Conservation (phyloP, 208 protist species). For the Trypanosoma conorhini region DNA sequence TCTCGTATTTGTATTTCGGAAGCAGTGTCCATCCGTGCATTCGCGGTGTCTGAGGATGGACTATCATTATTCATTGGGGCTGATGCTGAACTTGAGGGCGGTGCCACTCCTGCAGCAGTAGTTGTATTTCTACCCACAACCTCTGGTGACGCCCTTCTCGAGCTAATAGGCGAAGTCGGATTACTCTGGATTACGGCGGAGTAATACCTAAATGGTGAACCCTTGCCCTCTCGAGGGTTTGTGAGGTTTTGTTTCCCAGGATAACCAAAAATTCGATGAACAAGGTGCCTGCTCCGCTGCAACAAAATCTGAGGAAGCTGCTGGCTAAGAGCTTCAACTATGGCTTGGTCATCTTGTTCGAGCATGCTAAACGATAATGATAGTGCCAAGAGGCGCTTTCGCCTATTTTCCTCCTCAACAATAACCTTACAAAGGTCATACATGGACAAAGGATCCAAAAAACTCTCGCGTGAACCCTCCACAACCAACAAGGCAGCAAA, state of each 20-base stretch:
- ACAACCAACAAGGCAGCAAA: constrained; percentile 70
- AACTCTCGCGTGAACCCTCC: constrained; percentile 80
- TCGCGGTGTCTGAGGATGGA: not conserved
- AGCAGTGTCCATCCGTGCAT: not conserved
- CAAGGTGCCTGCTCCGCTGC: constrained; percentile 65
- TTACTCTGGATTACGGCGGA: constrained; percentile 33
- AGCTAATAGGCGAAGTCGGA: constrained; percentile 31
- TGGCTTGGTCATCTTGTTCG: constrained; percentile 78
- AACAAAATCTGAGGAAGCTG: constrained; percentile 59
- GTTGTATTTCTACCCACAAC: not conserved
- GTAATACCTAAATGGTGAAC: constrained; percentile 31
- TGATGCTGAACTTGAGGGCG: not conserved
- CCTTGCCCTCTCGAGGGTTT: constrained; percentile 1
- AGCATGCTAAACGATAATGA: constrained; percentile 85
- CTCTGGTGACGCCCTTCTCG: constrained; percentile 32
- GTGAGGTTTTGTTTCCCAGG: constrained; percentile 22
- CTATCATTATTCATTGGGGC: not conserved
- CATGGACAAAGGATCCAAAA: constrained; percentile 75
- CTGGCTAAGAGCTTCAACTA: constrained; percentile 60
- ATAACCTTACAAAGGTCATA: constrained; percentile 74
- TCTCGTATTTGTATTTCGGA: not conserved
- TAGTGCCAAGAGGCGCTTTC: constrained; percentile 72
- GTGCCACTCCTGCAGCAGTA: not conserved
- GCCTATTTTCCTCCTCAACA: constrained; percentile 57
- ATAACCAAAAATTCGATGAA: constrained; percentile 63